Evolutionary conservation across 2,329 filamentous ascomycete species (phyloP), one percentile per base, ranked within the genome.

Genomic region (Bipolaris oryzae): DNA sequence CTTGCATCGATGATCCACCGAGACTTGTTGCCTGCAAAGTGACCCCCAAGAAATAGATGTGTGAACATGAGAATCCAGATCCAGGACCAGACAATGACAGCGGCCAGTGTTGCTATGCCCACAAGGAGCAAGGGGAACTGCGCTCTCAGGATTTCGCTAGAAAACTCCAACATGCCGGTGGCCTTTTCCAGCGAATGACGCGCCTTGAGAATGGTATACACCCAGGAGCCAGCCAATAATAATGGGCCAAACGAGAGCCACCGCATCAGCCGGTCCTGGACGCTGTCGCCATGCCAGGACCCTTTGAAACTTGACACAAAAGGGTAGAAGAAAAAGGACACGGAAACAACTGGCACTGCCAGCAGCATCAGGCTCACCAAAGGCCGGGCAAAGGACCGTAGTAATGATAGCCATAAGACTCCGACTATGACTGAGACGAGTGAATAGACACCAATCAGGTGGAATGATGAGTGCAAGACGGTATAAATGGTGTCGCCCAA

Each of bases 21-120:
- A 3, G 69, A 70, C 37, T 66, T 68, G 54, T 63, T 67, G 58
- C 78, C 80, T 58, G 84, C 87, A 63, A 94, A 87, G 75, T 93
- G 90, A 0, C 95, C 95, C n/a, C 91, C 92, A 57, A 98, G 86
- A 76, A 99, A 99, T 56, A 98, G 88, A 42, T 92, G 86, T 7
- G 93, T 94, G 76, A 99, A 98, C 92, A 99, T 97, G 67, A 88
- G 87, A 65, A 98, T 86, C 95, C 95, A 99, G 6, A 90, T 76
- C 95, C 95, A 99, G 0, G 93, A 97, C 89, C 93, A 98, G 13
- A 86, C 79, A 9, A 97, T 90, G 41, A 96, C 89, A 23, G 88
- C 80, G 6, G 81, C 84, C 13, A 98, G 83, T 20, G 89, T 89
- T 10, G 83, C 86, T 68, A 97, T 89, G 2, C 95, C 95, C n/a